Conservation (phyloP, 1,284 basidiomycete species). For the Chiua sp. region DNA sequence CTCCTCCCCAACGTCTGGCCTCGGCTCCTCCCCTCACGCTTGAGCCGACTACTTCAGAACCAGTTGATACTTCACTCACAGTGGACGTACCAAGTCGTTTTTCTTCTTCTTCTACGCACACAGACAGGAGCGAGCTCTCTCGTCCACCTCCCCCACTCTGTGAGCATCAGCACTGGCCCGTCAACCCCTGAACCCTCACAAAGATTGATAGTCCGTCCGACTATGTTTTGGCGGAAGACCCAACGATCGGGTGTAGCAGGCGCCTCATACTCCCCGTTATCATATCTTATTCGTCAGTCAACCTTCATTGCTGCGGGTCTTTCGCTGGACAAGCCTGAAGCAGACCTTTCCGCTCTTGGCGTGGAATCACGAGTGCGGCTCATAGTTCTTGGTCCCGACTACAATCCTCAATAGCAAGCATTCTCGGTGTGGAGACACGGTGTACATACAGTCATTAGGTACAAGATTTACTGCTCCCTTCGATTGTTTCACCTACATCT, state of each 20-base stretch:
- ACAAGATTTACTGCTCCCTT: conserved; percentile 4
- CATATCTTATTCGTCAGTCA: conserved; percentile 70
- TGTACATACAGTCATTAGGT: conserved; percentile 25
- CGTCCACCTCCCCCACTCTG: conserved; percentile 66
- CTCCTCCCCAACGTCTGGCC: conserved; percentile 26
- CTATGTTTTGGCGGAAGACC: conserved; percentile 75
- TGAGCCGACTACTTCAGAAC: conserved; percentile 2
- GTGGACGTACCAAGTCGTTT: conserved; percentile 26
- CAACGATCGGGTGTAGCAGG: conserved; percentile 66
- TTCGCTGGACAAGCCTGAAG: conserved; percentile 59
- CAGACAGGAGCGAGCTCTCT: conserved; percentile 48
- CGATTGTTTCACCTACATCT: conserved; percentile 7
- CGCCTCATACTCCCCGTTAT: conserved; percentile 69
- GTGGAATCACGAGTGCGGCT: conserved; percentile 63
- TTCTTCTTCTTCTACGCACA: conserved; percentile 34
- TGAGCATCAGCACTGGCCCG: conserved; percentile 42
- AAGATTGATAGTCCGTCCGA: conserved; percentile 56
- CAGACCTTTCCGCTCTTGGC: conserved; percentile 69
- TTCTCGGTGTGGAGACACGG: conserved; percentile 4
- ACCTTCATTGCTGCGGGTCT: conserved; percentile 77
- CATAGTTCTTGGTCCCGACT: conserved; percentile 44
- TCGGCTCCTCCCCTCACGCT: conserved; percentile 33
- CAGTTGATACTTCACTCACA: conserved; percentile 8
- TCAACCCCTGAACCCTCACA: background rate
- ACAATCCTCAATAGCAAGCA: conserved; percentile 24